Conservation (phyloP, 495 filamentous ascomycete species). For the Aspergillus saccharolyticus region DNA sequence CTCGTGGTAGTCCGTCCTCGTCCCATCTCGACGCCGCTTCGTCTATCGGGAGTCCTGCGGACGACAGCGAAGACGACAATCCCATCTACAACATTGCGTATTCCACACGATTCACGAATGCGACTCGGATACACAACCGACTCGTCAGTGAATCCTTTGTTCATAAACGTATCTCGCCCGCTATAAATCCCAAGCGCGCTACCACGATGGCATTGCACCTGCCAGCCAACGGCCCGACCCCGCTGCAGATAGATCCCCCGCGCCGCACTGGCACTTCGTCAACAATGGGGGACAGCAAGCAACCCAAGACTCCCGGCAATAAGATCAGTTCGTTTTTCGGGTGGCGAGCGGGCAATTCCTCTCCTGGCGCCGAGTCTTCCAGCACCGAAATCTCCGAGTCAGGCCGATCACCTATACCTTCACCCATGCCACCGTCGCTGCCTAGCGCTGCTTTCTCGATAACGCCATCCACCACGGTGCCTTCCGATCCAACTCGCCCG, state of each 20-base stretch:
- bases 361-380: slow-evolving; percentile 55
- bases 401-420: slow-evolving; percentile 54
- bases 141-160: slow-evolving; percentile 48
- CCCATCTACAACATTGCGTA: slow-evolving; percentile 27
- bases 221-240: slow-evolving; percentile 31
- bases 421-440: slow-evolving; percentile 48
- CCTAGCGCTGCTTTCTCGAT: slow-evolving; percentile 38
- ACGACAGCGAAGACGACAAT: slow-evolving; percentile 29
- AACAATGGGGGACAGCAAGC: slow-evolving; percentile 31
- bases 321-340: slow-evolving; percentile 67
- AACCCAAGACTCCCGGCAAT: slow-evolving; percentile 56
- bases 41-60: slow-evolving; percentile 11
- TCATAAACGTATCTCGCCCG: slow-evolving; percentile 38
- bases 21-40: slow-evolving; percentile 35
- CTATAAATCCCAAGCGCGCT: slow-evolving; percentile 31
- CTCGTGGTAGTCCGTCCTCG: slow-evolving; percentile 29
- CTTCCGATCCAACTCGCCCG: slow-evolving; percentile 42
- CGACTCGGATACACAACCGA: slow-evolving; percentile 38
- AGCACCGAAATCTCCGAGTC: slow-evolving; percentile 61
- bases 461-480: slow-evolving; percentile 26
- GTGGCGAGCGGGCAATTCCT: slow-evolving; percentile 52
- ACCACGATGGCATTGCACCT: slow-evolving; percentile 44
- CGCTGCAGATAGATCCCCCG: slow-evolving; percentile 36
- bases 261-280: slow-evolving; percentile 19
- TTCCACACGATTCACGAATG: slow-evolving; percentile 40